Base-by-base conservation (phyloP, 495 filamentous ascomycete genomes). In the Neurospora discreta region DNA sequence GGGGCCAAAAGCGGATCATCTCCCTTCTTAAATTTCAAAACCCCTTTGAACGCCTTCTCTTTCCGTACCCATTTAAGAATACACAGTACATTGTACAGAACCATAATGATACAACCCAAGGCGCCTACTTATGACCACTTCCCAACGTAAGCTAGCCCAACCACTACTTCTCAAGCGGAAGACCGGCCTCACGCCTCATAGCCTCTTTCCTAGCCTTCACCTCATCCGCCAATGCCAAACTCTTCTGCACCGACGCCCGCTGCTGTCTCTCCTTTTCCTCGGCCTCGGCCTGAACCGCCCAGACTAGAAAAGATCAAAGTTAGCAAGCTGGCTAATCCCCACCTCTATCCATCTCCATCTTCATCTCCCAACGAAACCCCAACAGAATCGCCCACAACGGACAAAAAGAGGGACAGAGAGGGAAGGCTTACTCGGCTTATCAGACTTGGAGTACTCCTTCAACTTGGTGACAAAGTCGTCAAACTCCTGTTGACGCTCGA, bases 381-480 rank as follows among this genome's bases (percentile, higher is more conserved):
- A 10, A 18, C 26, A 65, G 6, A 36, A 65, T 30, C 26, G 13
- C 9, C 23, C 16, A 26, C 52, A 6, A 60, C 18, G 15, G 10
- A 11, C 36, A 41, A 33, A 38, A 30, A 13, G 52, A 30, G 23
- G 52, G 5, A 30, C 23, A 60, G 20, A 52, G 0, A 23, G 5
- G 3, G 7, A 46, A n/a, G 1, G 76, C 83, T 33, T 77, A 84
- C 80, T 96, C 44, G 92, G 91, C 82, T 96, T 97, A 78, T 94
- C 89, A 1, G 91, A 94, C 80, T 95, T 97, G 10, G 93, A 92
- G 84, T 94, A 92, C 75, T 94, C 86, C 85, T 94, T 97, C 78
- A 99, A 81, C 75, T 89, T 89, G 36, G 72, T 85, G 40, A 98
- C 90, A 77, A 96, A 98, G 71, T 94, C 88, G 75, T 96, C 91